phyloP scores from a whole-genome alignment of 2,329 filamentous ascomycete species.

The Ambrosiella beaveri region DNA sequence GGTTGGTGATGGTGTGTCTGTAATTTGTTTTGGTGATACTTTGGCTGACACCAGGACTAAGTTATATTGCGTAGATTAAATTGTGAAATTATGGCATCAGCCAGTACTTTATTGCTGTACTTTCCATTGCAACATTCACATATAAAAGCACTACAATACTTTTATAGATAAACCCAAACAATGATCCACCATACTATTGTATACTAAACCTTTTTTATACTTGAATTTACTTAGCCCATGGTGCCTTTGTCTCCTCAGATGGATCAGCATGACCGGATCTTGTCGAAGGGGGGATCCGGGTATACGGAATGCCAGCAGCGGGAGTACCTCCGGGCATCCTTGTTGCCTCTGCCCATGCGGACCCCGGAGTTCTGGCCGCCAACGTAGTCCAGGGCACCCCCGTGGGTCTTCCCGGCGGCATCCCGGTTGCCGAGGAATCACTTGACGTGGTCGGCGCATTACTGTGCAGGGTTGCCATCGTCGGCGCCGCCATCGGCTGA shows the following conservation, averaged over 20 bases:
- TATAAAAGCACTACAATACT: too few relatives aligned
- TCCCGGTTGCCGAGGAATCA: not conserved
- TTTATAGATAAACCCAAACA: too few relatives aligned
- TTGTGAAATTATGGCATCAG: too few relatives aligned
- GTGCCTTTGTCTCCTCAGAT: conserved; percentile 14
- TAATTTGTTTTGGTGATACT: not conserved
- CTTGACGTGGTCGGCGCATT: not conserved
- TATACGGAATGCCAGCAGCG: conserved; percentile 24
- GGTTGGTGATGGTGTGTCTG: not conserved
- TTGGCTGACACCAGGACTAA: too few relatives aligned
- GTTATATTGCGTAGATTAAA: too few relatives aligned
- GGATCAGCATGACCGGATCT: not conserved
- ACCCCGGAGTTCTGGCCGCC: conserved; percentile 14
- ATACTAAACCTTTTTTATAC: not conserved
- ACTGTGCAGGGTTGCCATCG: not conserved
- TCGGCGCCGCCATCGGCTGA: conserved; percentile 25
- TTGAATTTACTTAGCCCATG: conserved; percentile 25
- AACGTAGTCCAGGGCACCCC: not conserved
- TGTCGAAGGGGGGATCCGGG: conserved; percentile 17
- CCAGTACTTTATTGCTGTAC: too few relatives aligned
- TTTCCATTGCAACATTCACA: too few relatives aligned
- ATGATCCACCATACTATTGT: not conserved
- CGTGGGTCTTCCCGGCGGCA: not conserved
- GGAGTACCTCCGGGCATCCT: conserved; percentile 21
- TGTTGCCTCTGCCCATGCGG: conserved; percentile 25